These are phyloP conservation scores for Phytophthora pinifolia DNA, from an alignment of 352 stramenopile genomes.

Conservation along the genomic window DNA sequence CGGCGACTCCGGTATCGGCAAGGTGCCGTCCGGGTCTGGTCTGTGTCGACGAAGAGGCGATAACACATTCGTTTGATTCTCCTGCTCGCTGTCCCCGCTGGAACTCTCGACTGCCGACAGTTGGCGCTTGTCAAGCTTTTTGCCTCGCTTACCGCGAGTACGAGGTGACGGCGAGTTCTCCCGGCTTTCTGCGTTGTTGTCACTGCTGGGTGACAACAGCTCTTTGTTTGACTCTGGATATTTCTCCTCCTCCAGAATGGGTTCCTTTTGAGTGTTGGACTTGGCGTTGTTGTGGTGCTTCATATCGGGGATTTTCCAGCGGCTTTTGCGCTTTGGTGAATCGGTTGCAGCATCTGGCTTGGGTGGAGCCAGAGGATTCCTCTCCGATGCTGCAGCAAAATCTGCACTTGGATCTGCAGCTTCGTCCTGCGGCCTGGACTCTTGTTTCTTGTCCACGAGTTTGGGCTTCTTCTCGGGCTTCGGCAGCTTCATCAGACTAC, in stretches of 20 bases:
- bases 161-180: slow-evolving; percentile 6
- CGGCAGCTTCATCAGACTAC: slow-evolving; percentile 28
- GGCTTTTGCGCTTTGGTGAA: slow-evolving; percentile 24
- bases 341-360: slow-evolving; percentile 19
- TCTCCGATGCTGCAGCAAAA: slow-evolving; percentile 7
- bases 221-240: slow-evolving; percentile 1
- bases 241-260: slow-evolving; percentile 22
- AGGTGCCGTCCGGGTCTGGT: slow-evolving; percentile 20
- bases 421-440: slow-evolving; percentile 16
- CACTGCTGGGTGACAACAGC: slow-evolving; percentile 5
- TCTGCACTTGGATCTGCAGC: slow-evolving; percentile 5
- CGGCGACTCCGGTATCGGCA: slow-evolving; percentile 21
- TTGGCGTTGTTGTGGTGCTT: slow-evolving; percentile 24
- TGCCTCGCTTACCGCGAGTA: slow-evolving; percentile 5
- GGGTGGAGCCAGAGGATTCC: slow-evolving; percentile 12
- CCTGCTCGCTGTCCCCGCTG: slow-evolving; percentile 25
- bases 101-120: slow-evolving; percentile 8
- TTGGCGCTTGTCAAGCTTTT: slow-evolving; percentile 16
- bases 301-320: slow-evolving; percentile 34
- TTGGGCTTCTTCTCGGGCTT: slow-evolving; percentile 27
- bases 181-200: slow-evolving; percentile 12
- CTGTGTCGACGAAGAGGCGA: slow-evolving; percentile 30
- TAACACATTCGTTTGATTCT: slow-evolving; percentile 30
- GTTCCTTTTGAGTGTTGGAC: slow-evolving; percentile 21
- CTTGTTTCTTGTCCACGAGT: slow-evolving; percentile 19